These are phyloP conservation scores for Rhododendron ferrugineum DNA, from an alignment of 148 eudicot species.

Conservation along the genomic window DNA sequence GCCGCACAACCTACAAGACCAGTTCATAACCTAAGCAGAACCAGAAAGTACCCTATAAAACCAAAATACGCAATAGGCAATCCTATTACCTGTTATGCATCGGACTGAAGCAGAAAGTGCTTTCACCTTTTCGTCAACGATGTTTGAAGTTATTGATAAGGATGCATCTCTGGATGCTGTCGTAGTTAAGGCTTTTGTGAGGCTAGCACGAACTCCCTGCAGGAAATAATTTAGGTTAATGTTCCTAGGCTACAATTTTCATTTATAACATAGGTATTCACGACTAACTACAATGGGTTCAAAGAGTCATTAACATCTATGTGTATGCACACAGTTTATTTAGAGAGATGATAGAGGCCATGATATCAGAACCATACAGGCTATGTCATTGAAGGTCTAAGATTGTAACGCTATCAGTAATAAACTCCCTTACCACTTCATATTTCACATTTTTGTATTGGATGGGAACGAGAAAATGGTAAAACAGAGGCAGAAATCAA, in stretches of 20 bases:
- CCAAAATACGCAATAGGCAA: neutral
- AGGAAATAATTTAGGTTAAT: neutral
- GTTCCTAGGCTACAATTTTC: neutral
- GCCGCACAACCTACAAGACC: neutral
- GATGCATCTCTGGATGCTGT: conserved; percentile 19
- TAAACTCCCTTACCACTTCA: neutral
- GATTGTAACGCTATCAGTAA: neutral
- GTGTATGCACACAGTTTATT: neutral
- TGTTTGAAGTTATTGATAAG: conserved; percentile 12
- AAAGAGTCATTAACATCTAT: neutral
- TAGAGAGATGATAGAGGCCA: neutral
- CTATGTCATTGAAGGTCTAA: neutral
- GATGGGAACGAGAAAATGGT: neutral
- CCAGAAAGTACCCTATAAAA: neutral
- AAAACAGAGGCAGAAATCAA: neutral
- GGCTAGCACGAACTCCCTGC: conserved; percentile 32
- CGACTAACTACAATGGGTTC: neutral
- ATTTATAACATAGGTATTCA: neutral
- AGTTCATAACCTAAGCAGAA: neutral
- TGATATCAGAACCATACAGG: neutral
- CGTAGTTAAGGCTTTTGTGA: conserved; percentile 22
- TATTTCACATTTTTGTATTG: neutral
- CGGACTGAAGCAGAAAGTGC: conserved; percentile 19
- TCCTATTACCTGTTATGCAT: conserved; percentile 25
- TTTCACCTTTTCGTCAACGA: conserved; percentile 10